These are phyloP conservation scores for Fusarium coffeatum DNA, from an alignment of 2,329 filamentous ascomycete species.

Conservation along the genomic window DNA sequence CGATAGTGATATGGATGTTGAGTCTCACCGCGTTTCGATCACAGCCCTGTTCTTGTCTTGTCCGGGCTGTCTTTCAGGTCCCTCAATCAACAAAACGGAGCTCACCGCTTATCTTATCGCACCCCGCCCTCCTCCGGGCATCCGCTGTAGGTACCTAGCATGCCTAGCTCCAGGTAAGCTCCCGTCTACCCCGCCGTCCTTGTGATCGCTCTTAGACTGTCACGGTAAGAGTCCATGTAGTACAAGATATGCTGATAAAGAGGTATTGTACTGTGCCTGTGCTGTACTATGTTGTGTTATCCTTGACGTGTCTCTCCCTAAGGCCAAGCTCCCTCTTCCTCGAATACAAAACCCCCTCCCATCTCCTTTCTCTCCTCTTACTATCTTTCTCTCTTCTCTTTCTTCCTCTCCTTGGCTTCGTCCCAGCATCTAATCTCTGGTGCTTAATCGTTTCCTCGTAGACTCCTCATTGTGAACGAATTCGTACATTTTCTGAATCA, in stretches of 20 bases:
- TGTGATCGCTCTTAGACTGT: slow-evolving; percentile 36
- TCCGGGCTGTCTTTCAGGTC: not conserved
- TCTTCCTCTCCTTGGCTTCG: slow-evolving; percentile 43
- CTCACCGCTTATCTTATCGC: slow-evolving; percentile 49
- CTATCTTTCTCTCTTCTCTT: slow-evolving; percentile 28
- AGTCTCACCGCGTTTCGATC: slow-evolving; percentile 38
- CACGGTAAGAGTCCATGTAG: slow-evolving; percentile 29
- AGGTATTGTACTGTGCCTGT: slow-evolving; percentile 2
- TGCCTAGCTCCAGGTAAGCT: slow-evolving; percentile 24
- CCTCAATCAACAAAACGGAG: slow-evolving; percentile 37
- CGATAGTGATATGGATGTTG: slow-evolving; percentile 2
- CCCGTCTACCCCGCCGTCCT: slow-evolving; percentile 33
- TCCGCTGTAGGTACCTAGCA: not conserved
- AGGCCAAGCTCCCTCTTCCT: slow-evolving; percentile 19
- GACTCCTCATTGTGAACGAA: slow-evolving; percentile 21
- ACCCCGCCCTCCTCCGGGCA: slow-evolving; percentile 37
- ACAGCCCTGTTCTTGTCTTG: not conserved
- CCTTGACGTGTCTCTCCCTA: slow-evolving; percentile 20
- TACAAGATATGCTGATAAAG: slow-evolving; percentile 30
- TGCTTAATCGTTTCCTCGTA: slow-evolving; percentile 42
- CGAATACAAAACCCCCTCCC: slow-evolving; percentile 35
- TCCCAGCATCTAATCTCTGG: slow-evolving; percentile 40
- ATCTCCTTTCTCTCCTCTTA: slow-evolving; percentile 21
- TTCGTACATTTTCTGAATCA: not conserved
- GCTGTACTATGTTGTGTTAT: not conserved